These are phyloP conservation scores for Phaffomyces antillensis DNA, from an alignment of 805 yeast species.

Conservation along the genomic window DNA sequence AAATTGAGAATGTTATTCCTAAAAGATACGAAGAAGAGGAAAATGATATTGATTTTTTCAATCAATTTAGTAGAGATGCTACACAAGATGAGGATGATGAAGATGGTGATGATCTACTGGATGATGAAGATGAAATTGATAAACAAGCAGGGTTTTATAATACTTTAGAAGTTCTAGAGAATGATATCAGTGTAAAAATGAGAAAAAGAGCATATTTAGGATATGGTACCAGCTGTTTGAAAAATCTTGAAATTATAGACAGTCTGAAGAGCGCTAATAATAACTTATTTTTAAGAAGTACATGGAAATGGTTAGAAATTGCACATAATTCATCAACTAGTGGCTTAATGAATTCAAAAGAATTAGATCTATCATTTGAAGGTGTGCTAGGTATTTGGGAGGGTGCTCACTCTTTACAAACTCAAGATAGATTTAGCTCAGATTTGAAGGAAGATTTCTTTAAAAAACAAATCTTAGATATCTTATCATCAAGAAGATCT, in stretches of 20 bases:
- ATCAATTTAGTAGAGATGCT: slow-evolving; percentile 7
- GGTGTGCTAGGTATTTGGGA: slow-evolving; percentile 92
- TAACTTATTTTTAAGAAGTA: slow-evolving; percentile 54
- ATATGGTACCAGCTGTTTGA: slow-evolving; percentile 61
- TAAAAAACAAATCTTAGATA: slow-evolving; percentile 26
- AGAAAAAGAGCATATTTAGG: slow-evolving; percentile 65
- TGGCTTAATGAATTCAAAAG: slow-evolving; percentile 61
- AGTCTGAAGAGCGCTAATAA: slow-evolving; percentile 43
- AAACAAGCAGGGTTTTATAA: slow-evolving; percentile 23
- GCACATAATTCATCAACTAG: slow-evolving; percentile 58
- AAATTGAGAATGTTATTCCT: slow-evolving; percentile 13
- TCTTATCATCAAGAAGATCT: slow-evolving; percentile 24
- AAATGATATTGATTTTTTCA: slow-evolving; percentile 8
- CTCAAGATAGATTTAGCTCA: slow-evolving; percentile 39
- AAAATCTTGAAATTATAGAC: slow-evolving; percentile 55
- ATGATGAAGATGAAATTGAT: slow-evolving; percentile 13
- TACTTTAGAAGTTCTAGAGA: slow-evolving; percentile 43
- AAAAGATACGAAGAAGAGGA: slow-evolving; percentile 9
- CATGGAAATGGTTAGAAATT: slow-evolving; percentile 88
- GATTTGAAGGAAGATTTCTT: slow-evolving; percentile 14
- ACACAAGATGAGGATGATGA: slow-evolving; percentile 9
- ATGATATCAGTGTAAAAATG: slow-evolving; percentile 71
- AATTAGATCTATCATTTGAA: slow-evolving; percentile 73
- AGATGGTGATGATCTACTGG: slow-evolving; percentile 3
- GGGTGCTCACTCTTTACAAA: slow-evolving; percentile 47